phyloP scores from a whole-genome alignment of 1,284 basidiomycete species.

The Mycosarcoma maydis region DNA sequence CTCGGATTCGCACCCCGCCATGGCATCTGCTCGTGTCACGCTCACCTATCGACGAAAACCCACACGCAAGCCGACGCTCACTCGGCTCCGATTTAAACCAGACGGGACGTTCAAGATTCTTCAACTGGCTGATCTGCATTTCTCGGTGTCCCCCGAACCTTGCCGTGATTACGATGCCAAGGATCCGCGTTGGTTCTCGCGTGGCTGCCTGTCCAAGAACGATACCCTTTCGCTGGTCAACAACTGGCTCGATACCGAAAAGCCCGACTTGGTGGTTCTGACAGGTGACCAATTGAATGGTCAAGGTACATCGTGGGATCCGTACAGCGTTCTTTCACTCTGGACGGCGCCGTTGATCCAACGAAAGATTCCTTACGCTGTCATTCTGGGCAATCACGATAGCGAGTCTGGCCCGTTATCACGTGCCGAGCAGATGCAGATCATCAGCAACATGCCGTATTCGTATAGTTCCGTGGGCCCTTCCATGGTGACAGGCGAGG shows the following conservation, averaged over 20 bases:
- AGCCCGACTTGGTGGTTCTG: constrained; percentile 85
- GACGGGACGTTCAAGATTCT: constrained; percentile 64
- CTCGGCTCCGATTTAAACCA: constrained; percentile 31
- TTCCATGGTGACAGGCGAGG: constrained; percentile 72
- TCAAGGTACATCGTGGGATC: constrained; percentile 86
- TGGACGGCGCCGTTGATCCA: constrained; percentile 81
- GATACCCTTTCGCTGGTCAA: constrained; percentile 49
- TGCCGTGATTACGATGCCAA: constrained; percentile 50
- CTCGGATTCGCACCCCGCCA: constrained; percentile 15
- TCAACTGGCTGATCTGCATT: constrained; percentile 63
- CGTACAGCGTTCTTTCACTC: constrained; percentile 84
- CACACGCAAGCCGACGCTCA: constrained; percentile 14
- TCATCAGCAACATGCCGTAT: constrained; percentile 81
- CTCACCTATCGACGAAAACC: constrained; percentile 51
- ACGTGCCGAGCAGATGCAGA: constrained; percentile 72
- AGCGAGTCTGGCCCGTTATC: constrained; percentile 50
- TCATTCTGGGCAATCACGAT: constrained; percentile 85
- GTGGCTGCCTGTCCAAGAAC: constrained; percentile 46
- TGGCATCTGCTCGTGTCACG: constrained; percentile 24
- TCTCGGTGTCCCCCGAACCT: constrained; percentile 51
- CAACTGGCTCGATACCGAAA: constrained; percentile 74
- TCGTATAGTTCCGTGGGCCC: constrained; percentile 83
- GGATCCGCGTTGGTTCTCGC: constrained; percentile 21
- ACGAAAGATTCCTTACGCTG: constrained; percentile 84
- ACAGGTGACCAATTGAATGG: constrained; percentile 68